Evolutionary conservation across 2,329 filamentous ascomycete species (phyloP).

Genomic region (Blastomyces emzantsi): DNA sequence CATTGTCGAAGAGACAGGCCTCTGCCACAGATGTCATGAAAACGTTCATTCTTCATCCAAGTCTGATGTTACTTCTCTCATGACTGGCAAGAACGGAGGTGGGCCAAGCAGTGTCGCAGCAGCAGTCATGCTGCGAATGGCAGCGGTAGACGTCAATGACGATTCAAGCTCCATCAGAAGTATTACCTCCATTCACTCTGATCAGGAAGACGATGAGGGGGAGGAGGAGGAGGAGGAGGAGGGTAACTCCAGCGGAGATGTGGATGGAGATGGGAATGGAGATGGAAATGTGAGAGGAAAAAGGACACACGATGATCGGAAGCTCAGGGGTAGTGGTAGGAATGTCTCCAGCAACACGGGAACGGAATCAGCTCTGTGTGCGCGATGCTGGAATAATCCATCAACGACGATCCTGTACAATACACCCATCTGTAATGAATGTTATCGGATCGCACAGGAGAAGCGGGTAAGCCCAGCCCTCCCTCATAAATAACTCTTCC

Average conservation of each 20-base stretch:
- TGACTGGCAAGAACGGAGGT: neutral
- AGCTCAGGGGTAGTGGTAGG: neutral
- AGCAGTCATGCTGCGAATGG: constrained; percentile 2
- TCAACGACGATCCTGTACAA: constrained; percentile 19
- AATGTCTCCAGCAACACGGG: constrained; percentile 2
- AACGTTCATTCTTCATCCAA: neutral
- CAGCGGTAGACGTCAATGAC: constrained; percentile 18
- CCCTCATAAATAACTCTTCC: neutral
- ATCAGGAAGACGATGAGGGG: neutral
- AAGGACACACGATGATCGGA: neutral
- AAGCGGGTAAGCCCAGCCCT: constrained; percentile 15
- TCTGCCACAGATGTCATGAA: constrained; percentile 15
- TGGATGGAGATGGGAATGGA: neutral
- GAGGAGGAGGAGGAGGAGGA: neutral
- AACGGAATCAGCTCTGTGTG: constrained; percentile 15
- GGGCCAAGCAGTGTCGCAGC: neutral
- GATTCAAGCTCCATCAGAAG: constrained; percentile 11
- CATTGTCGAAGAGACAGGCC: constrained; percentile 11
- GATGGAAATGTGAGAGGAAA: neutral
- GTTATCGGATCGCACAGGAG: constrained; percentile 15
- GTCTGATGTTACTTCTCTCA: neutral
- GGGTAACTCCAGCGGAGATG: neutral
- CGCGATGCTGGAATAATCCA: constrained; percentile 18
- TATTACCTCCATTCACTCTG: constrained; percentile 6
- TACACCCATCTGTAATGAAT: constrained; percentile 18